These are phyloP conservation scores for Candida boidinii DNA, from an alignment of 805 yeast species.

Conservation along the genomic window DNA sequence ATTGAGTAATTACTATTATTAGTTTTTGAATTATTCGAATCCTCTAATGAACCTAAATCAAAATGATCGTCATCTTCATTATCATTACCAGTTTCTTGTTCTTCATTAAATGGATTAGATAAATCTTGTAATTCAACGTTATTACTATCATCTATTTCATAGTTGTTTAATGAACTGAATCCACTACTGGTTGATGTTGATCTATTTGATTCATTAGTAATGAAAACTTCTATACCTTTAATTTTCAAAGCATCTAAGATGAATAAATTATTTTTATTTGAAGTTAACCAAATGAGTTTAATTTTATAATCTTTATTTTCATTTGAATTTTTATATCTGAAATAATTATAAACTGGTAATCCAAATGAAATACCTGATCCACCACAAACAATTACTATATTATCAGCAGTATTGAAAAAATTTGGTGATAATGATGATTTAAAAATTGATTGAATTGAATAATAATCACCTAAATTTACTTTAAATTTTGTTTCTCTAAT, in stretches of 20 bases:
- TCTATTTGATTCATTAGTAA: conserved; percentile 24
- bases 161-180: conserved; percentile 2
- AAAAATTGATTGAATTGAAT: conserved; percentile 33
- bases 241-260: conserved; percentile 31
- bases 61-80: conserved; percentile 12
- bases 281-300: conserved; percentile 47
- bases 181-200: no score
- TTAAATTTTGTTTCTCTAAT: conserved; percentile 33
- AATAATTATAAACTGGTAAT: conserved; percentile 39
- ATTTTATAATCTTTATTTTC: conserved; percentile 21
- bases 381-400: conserved; percentile 51
- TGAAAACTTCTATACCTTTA: conserved; percentile 27
- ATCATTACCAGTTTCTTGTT: background rate
- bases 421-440: conserved; percentile 33
- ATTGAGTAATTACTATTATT: background rate
- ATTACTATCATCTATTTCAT: conserved; percentile 3
- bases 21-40: conserved; percentile 8
- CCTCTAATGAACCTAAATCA: conserved; percentile 16
- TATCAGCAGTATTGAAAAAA: conserved; percentile 40
- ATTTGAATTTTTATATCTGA: conserved; percentile 17
- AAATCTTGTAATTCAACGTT: conserved; percentile 1
- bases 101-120: background rate
- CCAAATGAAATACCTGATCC: conserved; percentile 70
- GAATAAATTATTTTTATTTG: conserved; percentile 37
- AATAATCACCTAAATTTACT: conserved; percentile 21